Evolutionary conservation across 352 stramenopile species (phyloP), one percentile per base, ranked within the genome.

Genomic region (Phytophthora litchii): DNA sequence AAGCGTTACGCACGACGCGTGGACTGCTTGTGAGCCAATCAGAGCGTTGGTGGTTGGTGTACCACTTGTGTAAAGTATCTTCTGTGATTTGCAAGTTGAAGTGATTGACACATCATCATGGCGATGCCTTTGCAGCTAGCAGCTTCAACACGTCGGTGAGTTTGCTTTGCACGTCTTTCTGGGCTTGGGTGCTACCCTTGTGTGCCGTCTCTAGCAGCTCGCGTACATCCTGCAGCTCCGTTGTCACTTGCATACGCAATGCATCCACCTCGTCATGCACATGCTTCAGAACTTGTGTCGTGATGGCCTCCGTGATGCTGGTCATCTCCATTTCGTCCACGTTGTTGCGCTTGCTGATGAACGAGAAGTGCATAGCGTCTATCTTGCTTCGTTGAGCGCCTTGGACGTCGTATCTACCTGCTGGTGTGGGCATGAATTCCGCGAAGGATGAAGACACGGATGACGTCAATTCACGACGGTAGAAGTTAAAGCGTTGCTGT

Each of bases 181-280:
- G 51, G 3, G 35, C 54, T 25, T 66, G 61, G 1, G 34, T 11
- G 20, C 47, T 59, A 25, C 50, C 51, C 3, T 64, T 50, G 3
- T 67, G 56, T 4, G 56, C 23, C 14, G 45, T 63, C 27, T 75
- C 67, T n/a, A 70, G 31, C 12, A 72, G 19, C 10, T 75, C 67
- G 2, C 60, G 60, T 3, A 72, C 56, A 13, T 71, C 67, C 42
- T 75, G 67, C 52, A 72, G 16, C 27, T 75, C 61, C 4, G 61
- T 69, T 37, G 67, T 50, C 42, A 75, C 25, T n/a, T 75, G 61
- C 67, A 75, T 67, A 4, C 61, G 67, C 43, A 75, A 29, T 3
- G 56, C 47, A 23, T 70, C 56, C 2, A 72, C 46, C 11, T 75
- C 67, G 35, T 75, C 67, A 31, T 72, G 67, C 38, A 75, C 51